These are phyloP conservation scores for Grifola frondosa DNA, from an alignment of 1,284 basidiomycete genomes.

Conservation along the genomic window DNA sequence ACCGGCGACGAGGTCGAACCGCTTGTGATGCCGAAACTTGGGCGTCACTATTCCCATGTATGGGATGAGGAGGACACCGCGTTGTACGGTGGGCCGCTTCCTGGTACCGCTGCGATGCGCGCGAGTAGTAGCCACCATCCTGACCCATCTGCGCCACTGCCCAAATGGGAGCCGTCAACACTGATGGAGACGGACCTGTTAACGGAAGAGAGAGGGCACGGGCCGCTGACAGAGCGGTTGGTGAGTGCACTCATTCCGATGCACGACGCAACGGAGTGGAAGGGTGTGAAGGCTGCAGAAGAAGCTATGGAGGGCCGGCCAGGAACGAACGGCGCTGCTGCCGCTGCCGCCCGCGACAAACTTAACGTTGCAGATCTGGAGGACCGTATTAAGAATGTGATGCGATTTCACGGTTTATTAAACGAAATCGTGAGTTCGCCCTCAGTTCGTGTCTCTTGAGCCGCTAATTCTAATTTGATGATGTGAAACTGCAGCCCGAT, in stretches of 20 bases:
- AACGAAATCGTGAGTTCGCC: conserved; percentile 49
- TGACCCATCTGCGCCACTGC: conserved; percentile 40
- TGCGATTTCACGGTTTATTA: conserved; percentile 68
- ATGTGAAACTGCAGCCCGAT: conserved; percentile 58
- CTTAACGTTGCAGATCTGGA: conserved; percentile 73
- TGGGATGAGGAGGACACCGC: conserved; percentile 91
- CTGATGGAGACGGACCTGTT: conserved; percentile 61
- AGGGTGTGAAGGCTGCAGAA: conserved; percentile 74
- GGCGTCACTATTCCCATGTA: conserved; percentile 83
- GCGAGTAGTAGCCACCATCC: conserved; percentile 30
- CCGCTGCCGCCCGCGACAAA: conserved; percentile 68
- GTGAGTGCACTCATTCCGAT: conserved; percentile 77
- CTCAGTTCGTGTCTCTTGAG: not conserved
- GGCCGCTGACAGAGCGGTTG: conserved; percentile 77
- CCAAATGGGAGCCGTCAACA: conserved; percentile 74
- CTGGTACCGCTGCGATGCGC: conserved; percentile 37
- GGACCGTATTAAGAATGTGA: conserved; percentile 66
- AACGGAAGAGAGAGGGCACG: conserved; percentile 73
- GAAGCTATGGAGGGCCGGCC: conserved; percentile 81
- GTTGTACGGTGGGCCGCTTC: conserved; percentile 43
- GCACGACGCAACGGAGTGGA: conserved; percentile 62
- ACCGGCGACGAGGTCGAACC: conserved; percentile 87
- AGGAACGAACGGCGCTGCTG: conserved; percentile 70
- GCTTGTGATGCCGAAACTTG: conserved; percentile 84
- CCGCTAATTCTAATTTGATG: conserved; percentile 1